Base-by-base conservation (phyloP, 306 rosid genomes). In the Prunus dulcis region DNA sequence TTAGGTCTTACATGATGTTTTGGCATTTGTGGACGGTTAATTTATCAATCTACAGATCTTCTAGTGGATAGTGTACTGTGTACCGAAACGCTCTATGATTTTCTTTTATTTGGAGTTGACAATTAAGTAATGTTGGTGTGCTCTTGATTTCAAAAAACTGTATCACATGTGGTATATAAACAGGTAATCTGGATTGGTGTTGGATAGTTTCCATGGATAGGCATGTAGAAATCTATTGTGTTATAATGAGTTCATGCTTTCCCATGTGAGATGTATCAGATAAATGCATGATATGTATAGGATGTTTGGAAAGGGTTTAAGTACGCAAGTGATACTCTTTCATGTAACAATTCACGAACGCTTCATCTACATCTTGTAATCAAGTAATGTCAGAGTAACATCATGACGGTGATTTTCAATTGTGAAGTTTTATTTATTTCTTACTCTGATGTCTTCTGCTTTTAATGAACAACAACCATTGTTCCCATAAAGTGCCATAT, bases 361-460 rank as follows among this genome's bases (percentile, higher is more conserved):
- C 60, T 69, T 53, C 74, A 71, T 56, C 34, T 30, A 30, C 52
- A 70, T 30, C 11, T 71, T 56, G 19, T 58, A 23, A 27, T 61
- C 66, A 25, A 25, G 19, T 61, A 0, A 9, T 23, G 22, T 58
- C 17, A 12, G 19, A 28, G 1, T 67, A 18, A 12, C 28, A 71
- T 20, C 32, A 45, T 69, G 34, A 19, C 8, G 32, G 52, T 72
- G 14, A 55, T 34, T 72, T 69, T 53, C 34, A 9, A 4, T 56
- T 72, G 51, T 23, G 14, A 10, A 76, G 52, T 41, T 12, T 45
- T 60, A 11, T 65, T 53, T 32, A 32, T 32, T 55, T 69, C 30
- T 28, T 32, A 67, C 18, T 62, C 43, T 49, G 19, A 17, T 61
- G 38, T 64, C 25, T 51, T 17, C 15, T 71, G 65, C 53, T 75